Evolutionary conservation across 805 yeast species (phyloP).

Genomic region (Saccharomycopsis olivae): DNA sequence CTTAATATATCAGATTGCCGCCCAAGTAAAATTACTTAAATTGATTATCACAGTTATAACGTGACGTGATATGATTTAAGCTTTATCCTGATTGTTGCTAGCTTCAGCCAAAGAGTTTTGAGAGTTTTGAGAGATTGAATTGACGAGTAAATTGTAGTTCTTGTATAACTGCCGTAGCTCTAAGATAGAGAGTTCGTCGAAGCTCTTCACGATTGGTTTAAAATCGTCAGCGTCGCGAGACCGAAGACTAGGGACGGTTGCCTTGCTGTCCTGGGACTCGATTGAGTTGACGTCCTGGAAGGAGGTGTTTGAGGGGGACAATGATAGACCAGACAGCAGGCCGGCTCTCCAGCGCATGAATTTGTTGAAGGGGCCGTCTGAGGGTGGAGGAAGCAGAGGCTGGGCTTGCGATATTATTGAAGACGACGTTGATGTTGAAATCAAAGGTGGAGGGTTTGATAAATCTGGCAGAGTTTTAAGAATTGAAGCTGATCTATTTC

Average conservation of each 20-base stretch:
- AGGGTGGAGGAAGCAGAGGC: neutral
- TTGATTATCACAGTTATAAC: too few species aligned
- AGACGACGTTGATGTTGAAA: too few species aligned
- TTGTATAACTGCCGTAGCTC: slow-evolving; percentile 14
- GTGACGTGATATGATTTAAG: too few species aligned
- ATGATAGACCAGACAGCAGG: neutral
- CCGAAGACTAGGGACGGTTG: neutral
- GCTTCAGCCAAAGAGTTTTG: too few species aligned
- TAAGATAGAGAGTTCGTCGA: slow-evolving; percentile 12
- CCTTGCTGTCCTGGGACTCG: neutral
- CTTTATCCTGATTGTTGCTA: too few species aligned
- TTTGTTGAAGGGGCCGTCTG: slow-evolving; percentile 5
- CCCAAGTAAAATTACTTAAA: too few species aligned
- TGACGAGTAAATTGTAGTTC: slow-evolving; percentile 10
- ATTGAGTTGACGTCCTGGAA: neutral
- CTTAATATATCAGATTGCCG: too few species aligned
- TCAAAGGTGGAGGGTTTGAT: neutral
- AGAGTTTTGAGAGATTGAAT: too few species aligned
- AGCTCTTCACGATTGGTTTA: slow-evolving; percentile 6
- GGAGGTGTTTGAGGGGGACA: neutral
- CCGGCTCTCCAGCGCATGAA: slow-evolving; percentile 13
- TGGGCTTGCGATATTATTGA: too few species aligned
- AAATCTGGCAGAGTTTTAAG: neutral
- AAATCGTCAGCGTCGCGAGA: neutral
- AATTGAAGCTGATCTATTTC: slow-evolving; percentile 9